Conservation (phyloP, 805 yeast species). For the Lipomyces yamanashiensis region DNA sequence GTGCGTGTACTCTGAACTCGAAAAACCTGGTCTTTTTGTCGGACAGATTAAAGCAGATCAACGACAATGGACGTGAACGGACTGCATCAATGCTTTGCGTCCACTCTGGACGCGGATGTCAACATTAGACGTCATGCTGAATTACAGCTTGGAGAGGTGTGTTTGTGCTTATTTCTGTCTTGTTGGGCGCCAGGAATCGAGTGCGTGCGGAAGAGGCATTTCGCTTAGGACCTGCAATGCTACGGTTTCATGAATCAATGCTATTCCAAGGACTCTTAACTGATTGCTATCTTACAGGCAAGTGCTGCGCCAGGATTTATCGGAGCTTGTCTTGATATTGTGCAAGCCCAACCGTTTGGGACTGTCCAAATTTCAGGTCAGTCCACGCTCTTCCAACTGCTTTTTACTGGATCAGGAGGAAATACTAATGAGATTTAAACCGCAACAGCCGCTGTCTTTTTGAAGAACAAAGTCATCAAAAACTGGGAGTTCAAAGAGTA, state of each 20-base stretch:
- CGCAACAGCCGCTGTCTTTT: slow-evolving; percentile 66
- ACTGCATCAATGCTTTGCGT: slow-evolving; percentile 75
- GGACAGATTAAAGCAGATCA: not conserved
- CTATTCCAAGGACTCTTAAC: not conserved
- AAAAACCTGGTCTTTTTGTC: too few relatives aligned
- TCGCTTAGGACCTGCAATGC: not conserved
- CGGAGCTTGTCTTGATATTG: slow-evolving; percentile 80
- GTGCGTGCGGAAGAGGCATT: not conserved
- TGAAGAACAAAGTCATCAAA: slow-evolving; percentile 72
- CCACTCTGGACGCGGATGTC: slow-evolving; percentile 73
- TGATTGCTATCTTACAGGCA: slow-evolving; percentile 43
- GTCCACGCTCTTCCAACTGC: not conserved
- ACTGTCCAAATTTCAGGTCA: slow-evolving; percentile 36
- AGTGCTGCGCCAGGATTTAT: slow-evolving; percentile 71
- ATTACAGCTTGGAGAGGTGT: slow-evolving; percentile 54
- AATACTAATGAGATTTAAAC: not conserved
- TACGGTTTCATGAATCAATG: not conserved
- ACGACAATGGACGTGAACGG: slow-evolving; percentile 65
- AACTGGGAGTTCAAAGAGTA: slow-evolving; percentile 59
- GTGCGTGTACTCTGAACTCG: not conserved
- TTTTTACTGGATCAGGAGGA: not conserved
- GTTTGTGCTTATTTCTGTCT: slow-evolving; percentile 6
- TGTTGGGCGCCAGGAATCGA: not conserved
- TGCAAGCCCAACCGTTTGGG: slow-evolving; percentile 46
- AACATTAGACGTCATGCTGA: slow-evolving; percentile 71